Evolutionary conservation across 805 yeast genomes (phyloP).

Genomic region (Metschnikowia shivogae): DNA sequence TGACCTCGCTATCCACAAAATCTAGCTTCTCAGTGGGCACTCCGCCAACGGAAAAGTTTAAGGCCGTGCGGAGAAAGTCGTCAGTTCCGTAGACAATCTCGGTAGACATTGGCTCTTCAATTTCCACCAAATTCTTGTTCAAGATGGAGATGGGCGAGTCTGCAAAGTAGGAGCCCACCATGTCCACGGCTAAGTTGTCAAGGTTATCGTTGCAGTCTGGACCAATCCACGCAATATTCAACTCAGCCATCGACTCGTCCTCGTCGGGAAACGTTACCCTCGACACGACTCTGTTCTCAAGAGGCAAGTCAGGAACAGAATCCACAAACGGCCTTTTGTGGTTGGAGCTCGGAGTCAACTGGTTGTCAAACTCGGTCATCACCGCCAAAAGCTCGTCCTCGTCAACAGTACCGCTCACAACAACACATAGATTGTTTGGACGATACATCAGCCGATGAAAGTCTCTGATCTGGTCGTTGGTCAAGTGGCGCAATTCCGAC

Average conservation of each 20-base stretch:
- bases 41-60: conserved; percentile 57
- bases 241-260: conserved; percentile 80
- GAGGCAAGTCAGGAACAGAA: conserved; percentile 45
- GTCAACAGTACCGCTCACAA: conserved; percentile 82
- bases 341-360: conserved; percentile 42
- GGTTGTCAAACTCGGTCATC: conserved; percentile 59
- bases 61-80: conserved; percentile 61
- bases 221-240: conserved; percentile 76
- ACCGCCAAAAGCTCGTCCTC: conserved; percentile 62
- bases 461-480: conserved; percentile 67
- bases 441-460: conserved; percentile 73
- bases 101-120: conserved; percentile 77
- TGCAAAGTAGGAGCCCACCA: conserved; percentile 69
- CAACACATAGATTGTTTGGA: conserved; percentile 78
- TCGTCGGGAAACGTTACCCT: conserved; percentile 80
- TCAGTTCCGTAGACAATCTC: conserved; percentile 67
- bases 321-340: conserved; percentile 76
- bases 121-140: conserved; percentile 68
- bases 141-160: conserved; percentile 75
- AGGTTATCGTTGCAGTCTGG: conserved; percentile 54
- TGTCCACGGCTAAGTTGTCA: conserved; percentile 63
- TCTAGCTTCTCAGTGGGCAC: conserved; percentile 67
- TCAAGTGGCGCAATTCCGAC: conserved; percentile 66
- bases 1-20: conserved; percentile 49
- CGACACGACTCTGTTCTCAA: conserved; percentile 36